These are phyloP conservation scores for Rhizopus stolonifer DNA, from an alignment of 371 early-diverging fungal species.

Conservation along the genomic window DNA sequence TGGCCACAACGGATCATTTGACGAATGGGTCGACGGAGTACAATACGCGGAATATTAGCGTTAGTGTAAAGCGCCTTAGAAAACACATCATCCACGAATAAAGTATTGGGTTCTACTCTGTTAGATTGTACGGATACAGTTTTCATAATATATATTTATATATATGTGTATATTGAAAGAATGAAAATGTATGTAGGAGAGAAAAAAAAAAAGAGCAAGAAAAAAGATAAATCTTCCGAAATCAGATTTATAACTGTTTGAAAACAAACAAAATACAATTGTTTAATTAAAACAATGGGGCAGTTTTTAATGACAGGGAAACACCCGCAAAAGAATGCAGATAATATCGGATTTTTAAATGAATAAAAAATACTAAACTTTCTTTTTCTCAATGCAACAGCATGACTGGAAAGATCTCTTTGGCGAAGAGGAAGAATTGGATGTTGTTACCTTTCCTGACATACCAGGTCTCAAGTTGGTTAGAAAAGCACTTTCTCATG, in stretches of 20 bases:
- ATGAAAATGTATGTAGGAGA: background rate
- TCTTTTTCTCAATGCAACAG: background rate
- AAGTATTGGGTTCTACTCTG: background rate
- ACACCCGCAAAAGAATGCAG: background rate
- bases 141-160: slow-evolving; percentile 1
- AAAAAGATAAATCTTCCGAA: background rate
- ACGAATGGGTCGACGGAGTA: slow-evolving; percentile 16
- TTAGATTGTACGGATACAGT: background rate
- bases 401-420: slow-evolving; percentile 41
- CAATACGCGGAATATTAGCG: slow-evolving; percentile 25
- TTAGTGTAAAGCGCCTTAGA: slow-evolving; percentile 10
- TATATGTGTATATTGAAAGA: background rate
- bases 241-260: too few relatives aligned
- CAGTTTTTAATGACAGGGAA: too few relatives aligned
- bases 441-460: slow-evolving; percentile 4
- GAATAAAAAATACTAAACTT: background rate
- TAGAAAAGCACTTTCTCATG: slow-evolving; percentile 31
- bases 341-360: too few relatives aligned
- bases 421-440: slow-evolving; percentile 32
- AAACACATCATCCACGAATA: background rate
- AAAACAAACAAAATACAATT: too few relatives aligned
- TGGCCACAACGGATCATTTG: slow-evolving; percentile 5
- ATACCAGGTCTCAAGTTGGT: slow-evolving; percentile 34
- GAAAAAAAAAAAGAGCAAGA: slow-evolving; percentile 7
- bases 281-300: too few relatives aligned